Conservation (phyloP, 306 rosid species). For the Pueraria montana region DNA sequence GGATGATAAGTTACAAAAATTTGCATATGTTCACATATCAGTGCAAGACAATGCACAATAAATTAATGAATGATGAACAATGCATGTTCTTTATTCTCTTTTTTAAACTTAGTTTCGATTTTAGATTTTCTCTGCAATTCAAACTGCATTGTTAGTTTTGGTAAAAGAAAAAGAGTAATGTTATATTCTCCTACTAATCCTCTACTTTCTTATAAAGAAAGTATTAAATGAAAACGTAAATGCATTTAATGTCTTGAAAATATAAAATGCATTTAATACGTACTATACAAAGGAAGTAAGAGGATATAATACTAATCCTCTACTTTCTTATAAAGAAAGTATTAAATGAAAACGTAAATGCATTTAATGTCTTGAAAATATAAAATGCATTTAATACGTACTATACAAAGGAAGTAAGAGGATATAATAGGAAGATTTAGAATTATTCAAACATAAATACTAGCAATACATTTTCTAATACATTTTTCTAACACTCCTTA, state of each 20-base stretch:
- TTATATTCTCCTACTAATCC: background rate
- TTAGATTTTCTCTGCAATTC: conserved; percentile 39
- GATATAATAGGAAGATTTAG: background rate
- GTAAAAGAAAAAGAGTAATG: background rate
- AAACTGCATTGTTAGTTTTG: background rate
- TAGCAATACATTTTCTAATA: too few species aligned
- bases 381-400: too few species aligned
- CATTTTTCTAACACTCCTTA: background rate
- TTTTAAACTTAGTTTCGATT: conserved; percentile 28
- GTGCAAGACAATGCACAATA: conserved; percentile 5
- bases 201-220: background rate
- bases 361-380: too few species aligned
- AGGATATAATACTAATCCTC: too few species aligned
- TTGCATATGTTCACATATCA: conserved; percentile 38
- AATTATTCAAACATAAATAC: background rate
- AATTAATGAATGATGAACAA: background rate
- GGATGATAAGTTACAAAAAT: conserved; percentile 34
- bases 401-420: too few species aligned
- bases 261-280: too few species aligned
- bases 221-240: background rate
- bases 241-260: too few species aligned
- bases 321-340: background rate
- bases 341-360: background rate
- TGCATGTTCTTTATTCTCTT: conserved; percentile 21
- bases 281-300: too few species aligned